phyloP scores from a whole-genome alignment of 805 yeast genomes.

The Wickerhamiella vanderwaltii region DNA sequence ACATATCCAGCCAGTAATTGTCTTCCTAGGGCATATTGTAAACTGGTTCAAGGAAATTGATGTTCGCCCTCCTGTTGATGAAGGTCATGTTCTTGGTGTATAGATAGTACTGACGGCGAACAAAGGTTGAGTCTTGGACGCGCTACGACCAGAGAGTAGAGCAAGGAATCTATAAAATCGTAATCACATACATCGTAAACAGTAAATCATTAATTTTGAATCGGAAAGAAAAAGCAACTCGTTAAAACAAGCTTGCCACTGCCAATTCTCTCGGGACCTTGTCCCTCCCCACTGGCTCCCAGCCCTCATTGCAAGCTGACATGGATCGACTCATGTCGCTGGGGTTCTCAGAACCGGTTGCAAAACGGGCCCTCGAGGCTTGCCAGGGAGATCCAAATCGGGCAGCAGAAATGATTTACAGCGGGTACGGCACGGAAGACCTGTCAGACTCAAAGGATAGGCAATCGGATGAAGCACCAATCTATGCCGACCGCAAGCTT shows the following conservation, averaged over 20 bases:
- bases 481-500: too few species aligned
- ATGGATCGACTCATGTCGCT: not conserved
- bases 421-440: not conserved
- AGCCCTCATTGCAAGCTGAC: not conserved
- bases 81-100: conserved; percentile 9
- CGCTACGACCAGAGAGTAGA: too few species aligned
- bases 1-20: conserved; percentile 39
- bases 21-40: conserved; percentile 41
- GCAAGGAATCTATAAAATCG: too few species aligned
- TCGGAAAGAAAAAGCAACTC: too few species aligned
- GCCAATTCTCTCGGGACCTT: not conserved
- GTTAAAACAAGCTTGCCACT: too few species aligned
- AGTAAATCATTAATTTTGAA: too few species aligned
- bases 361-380: not conserved
- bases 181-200: too few species aligned
- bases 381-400: not conserved
- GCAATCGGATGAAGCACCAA: too few species aligned
- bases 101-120: too few species aligned
- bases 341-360: conserved; percentile 1
- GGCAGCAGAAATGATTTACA: not conserved
- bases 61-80: conserved; percentile 19
- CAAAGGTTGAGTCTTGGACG: too few species aligned
- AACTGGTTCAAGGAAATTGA: conserved; percentile 50
- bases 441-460: too few species aligned
- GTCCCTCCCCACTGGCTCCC: not conserved